Conservation (phyloP, 306 rosid species). For the Dryas octopetala region DNA sequence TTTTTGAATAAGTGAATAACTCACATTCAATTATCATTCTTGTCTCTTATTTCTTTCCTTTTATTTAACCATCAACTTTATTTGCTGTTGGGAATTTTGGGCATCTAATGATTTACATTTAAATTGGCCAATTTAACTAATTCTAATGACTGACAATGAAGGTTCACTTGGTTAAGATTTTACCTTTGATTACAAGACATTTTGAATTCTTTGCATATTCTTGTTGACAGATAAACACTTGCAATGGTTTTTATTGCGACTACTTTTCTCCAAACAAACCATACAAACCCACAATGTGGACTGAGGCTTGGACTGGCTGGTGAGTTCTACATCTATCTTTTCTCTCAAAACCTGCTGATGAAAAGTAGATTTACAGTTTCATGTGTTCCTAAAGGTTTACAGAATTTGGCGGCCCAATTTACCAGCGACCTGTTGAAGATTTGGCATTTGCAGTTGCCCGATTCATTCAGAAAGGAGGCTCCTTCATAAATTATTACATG, state of each 20-base stretch:
- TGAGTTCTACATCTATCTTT: conserved; percentile 14
- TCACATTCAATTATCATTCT: background rate
- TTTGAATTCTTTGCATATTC: conserved; percentile 1
- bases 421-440: conserved; percentile 41
- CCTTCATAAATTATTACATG: conserved; percentile 54
- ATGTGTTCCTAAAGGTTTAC: conserved; percentile 34
- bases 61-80: background rate
- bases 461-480: conserved; percentile 48
- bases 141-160: background rate
- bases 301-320: conserved; percentile 67
- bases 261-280: conserved; percentile 73
- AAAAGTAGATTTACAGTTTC: background rate
- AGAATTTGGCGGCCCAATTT: conserved; percentile 43
- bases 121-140: background rate
- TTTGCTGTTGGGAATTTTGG: background rate
- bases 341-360: background rate
- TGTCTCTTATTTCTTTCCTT: background rate
- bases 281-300: conserved; percentile 69
- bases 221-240: conserved; percentile 65
- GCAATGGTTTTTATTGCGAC: conserved; percentile 91
- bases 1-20: background rate
- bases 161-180: background rate
- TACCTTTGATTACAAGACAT: background rate
- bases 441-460: conserved; percentile 49
- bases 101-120: background rate